A percentile compares a stretch with the other conserved stretches of the same genome.
phyloP scores from a whole-genome alignment of 2,329 filamentous ascomycete species.

The Knoxdaviesia proteae region DNA sequence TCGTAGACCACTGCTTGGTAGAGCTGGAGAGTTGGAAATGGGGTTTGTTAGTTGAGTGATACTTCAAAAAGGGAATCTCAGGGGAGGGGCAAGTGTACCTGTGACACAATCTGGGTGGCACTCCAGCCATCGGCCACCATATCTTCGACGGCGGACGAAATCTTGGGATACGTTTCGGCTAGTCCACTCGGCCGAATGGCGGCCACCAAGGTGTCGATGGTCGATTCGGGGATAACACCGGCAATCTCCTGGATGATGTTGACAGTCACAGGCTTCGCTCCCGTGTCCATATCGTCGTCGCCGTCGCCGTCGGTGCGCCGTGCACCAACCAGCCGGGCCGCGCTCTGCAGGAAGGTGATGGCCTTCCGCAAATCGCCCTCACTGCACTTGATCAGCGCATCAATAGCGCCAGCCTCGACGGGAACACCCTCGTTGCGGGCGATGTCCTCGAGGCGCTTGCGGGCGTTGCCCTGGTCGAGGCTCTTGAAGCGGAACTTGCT shows the following conservation, averaged over 20 bases:
- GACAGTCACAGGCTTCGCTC: conserved; percentile 44
- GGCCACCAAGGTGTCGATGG: conserved; percentile 48
- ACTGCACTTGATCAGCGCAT: conserved; percentile 67
- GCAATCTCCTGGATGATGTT: conserved; percentile 84
- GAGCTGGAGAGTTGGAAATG: conserved; percentile 23
- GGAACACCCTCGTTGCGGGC: conserved; percentile 56
- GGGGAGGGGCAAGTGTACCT: conserved; percentile 27
- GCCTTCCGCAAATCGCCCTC: conserved; percentile 92
- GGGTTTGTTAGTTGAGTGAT: conserved; percentile 6
- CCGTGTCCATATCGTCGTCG: conserved; percentile 40
- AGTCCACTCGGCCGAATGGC: conserved; percentile 55
- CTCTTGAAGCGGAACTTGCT: conserved; percentile 97
- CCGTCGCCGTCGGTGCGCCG: conserved; percentile 26
- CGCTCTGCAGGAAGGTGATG: conserved; percentile 89
- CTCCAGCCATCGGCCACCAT: conserved; percentile 96
- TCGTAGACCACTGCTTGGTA: conserved; percentile 71
- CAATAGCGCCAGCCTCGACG: conserved; percentile 59
- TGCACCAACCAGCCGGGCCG: conserved; percentile 68
- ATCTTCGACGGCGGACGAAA: conserved; percentile 67
- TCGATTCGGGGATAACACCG: conserved; percentile 64
- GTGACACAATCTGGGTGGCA: conserved; percentile 65
- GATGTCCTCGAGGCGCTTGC: conserved; percentile 61
- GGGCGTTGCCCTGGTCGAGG: conserved; percentile 69
- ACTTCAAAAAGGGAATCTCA: background rate
- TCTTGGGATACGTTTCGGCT: conserved; percentile 45